Base-by-base conservation (phyloP, 257 asterid species). In the Solanum sitiens region DNA sequence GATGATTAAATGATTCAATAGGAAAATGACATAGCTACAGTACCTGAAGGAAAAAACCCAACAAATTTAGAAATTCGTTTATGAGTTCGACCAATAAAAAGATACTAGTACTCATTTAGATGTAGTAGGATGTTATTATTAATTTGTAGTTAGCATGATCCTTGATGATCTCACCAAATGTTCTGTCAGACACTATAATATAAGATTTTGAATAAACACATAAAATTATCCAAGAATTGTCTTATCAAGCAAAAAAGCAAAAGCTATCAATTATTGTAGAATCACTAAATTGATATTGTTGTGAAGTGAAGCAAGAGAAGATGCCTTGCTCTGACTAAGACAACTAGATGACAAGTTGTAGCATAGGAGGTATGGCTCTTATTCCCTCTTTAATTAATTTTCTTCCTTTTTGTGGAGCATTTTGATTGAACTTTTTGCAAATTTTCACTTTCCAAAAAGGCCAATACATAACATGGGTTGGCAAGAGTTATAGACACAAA, bases 301-400 rank as follows among this genome's bases (percentile, higher is more conserved):
- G 44, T 30, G 68, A 30, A 45, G 16, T 8, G 68, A 80, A 47
- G 67, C 85, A 80, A 80, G 85, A 80, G 68, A 47, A 47, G 68
- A 30, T 45, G 85, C 18, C 85, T 37, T 21, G 82, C 5, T 47
- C 68, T 80, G 85, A 47, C 45, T 61, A 87, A 89, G 91, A 90
- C 87, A 86, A 84, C 74, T 77, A 86, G 73, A 89, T 50, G 86
- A 86, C 91, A 87, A 53, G 72, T 30, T 53, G 73, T 13, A 84
- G 73, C 84, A 53, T 27, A 67, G 44, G 35, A 8, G 37, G 83
- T 45, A 85, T 39, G 87, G 87, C 79, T 83, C 76, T 11, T 73
- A 21, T 50, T 5, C 70, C 42, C 42, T 68, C 21, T 32, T 77
- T 53, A 6, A 53, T 53, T 2, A 50, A 15, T 2, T 63, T 63